Evolutionary conservation across 2,329 filamentous ascomycete species (phyloP).

Genomic region (Colletotrichum lini): DNA sequence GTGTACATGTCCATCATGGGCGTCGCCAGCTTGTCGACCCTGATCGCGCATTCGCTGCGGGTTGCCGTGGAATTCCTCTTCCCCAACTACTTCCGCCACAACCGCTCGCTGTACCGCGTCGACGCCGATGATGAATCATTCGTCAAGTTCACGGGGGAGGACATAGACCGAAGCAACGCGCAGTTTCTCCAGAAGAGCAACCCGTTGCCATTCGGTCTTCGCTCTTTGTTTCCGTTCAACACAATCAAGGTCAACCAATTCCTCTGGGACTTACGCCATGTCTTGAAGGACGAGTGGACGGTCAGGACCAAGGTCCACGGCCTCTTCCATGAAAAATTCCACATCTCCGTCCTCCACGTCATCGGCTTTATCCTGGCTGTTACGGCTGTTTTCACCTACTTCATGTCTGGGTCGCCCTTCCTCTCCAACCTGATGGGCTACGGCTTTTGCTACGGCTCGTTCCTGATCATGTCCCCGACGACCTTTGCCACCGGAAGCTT

Average conservation of each 20-base stretch:
- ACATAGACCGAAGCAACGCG: not conserved
- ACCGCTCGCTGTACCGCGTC: conserved; percentile 61
- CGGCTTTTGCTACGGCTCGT: conserved; percentile 85
- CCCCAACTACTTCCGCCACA: conserved; percentile 75
- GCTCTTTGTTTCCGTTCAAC: conserved; percentile 6
- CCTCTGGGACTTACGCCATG: conserved; percentile 67
- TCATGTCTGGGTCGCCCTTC: conserved; percentile 70
- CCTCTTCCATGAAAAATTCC: conserved; percentile 61
- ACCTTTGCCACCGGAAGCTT: conserved; percentile 87
- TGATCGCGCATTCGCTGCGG: conserved; percentile 80
- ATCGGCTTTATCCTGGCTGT: conserved; percentile 70
- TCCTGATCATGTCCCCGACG: conserved; percentile 89
- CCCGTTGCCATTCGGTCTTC: conserved; percentile 51
- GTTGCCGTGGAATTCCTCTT: conserved; percentile 78
- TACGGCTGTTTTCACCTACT: conserved; percentile 72
- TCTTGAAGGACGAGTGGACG: conserved; percentile 67
- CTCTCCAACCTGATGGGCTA: conserved; percentile 91
- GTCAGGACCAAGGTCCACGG: conserved; percentile 67
- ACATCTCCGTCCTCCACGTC: conserved; percentile 70
- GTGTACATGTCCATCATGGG: conserved; percentile 88
- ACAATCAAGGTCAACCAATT: conserved; percentile 38
- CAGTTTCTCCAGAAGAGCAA: conserved; percentile 43
- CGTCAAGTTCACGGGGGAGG: conserved; percentile 35
- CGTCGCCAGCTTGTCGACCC: conserved; percentile 80
- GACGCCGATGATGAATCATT: conserved; percentile 59